Percentiles rank a stretch among this genome's conserved stretches.
phyloP scores from a whole-genome alignment of 192 early-diverging fungal species.

The Coemansia sp. region DNA sequence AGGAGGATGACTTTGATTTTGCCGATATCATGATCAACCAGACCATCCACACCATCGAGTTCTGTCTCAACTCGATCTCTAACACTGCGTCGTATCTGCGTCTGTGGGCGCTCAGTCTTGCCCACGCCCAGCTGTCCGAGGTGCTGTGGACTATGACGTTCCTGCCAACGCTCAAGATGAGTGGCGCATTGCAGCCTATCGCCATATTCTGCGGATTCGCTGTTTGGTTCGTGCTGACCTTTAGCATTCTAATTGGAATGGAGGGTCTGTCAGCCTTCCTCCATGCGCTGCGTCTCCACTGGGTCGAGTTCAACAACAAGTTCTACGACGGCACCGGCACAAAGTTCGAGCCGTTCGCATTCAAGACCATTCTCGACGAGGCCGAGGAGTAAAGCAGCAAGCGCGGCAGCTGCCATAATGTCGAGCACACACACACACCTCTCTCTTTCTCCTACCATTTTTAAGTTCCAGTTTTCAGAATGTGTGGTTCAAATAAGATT shows the following conservation, averaged over 20 bases:
- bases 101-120: constrained; percentile 96
- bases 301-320: constrained; percentile 99
- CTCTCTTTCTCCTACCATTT: no score
- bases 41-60: constrained; percentile 98
- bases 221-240: constrained; percentile 87
- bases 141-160: constrained; percentile 95
- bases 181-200: constrained; percentile 61
- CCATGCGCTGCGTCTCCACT: constrained; percentile 91
- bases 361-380: constrained; percentile 55
- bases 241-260: constrained; percentile 79
- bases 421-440: no score
- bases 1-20: constrained; percentile 86
- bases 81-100: constrained; percentile 99
- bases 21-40: constrained; percentile 96
- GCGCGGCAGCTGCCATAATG: no score
- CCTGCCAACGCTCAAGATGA: constrained; percentile 44
- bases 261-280: constrained; percentile 87
- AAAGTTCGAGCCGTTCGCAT: constrained; percentile 91
- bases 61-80: constrained; percentile 92
- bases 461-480: no score
- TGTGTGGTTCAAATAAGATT: no score
- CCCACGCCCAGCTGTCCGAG: constrained; percentile 96
- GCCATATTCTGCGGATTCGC: constrained; percentile 78
- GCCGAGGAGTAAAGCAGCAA: constrained; percentile 29
- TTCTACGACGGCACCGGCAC: constrained; percentile 92